Percentiles rank a stretch among this genome's conserved stretches.
Conservation (phyloP, 2,329 filamentous ascomycete genomes). For the Colletotrichum australisinense region DNA sequence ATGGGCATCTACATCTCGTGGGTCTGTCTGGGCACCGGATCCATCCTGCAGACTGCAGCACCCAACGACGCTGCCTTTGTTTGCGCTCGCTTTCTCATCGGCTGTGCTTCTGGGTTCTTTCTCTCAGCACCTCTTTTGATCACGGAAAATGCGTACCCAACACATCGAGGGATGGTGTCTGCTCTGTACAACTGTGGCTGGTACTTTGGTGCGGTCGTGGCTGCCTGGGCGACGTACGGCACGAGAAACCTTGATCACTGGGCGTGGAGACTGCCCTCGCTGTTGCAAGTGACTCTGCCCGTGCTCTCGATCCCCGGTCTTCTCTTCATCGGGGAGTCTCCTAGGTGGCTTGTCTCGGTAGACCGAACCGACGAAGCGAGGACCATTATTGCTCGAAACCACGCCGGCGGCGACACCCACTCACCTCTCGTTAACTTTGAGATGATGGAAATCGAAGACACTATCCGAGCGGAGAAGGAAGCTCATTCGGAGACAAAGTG, state of each 20-base stretch:
- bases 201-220: constrained; percentile 49
- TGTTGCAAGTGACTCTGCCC: constrained; percentile 58
- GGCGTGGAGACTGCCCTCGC: constrained; percentile 34
- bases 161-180: constrained; percentile 38
- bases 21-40: not conserved
- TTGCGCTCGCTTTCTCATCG: constrained; percentile 46
- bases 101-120: constrained; percentile 43
- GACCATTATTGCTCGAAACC: constrained; percentile 39
- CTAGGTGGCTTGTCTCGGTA: constrained; percentile 42
- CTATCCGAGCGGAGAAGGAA: constrained; percentile 37
- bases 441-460: constrained; percentile 39
- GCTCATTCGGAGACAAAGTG: constrained; percentile 4
- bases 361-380: constrained; percentile 43
- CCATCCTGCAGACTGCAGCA: constrained; percentile 41
- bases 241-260: constrained; percentile 16
- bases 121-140: constrained; percentile 46
- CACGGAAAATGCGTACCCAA: constrained; percentile 47
- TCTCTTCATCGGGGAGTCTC: constrained; percentile 43
- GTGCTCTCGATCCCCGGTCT: constrained; percentile 44
- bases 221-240: constrained; percentile 43
- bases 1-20: constrained; percentile 15
- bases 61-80: constrained; percentile 44
- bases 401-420: constrained; percentile 41
- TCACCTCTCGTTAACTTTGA: constrained; percentile 37
- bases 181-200: constrained; percentile 33